Evolutionary conservation across 768 basidiomycete genomes (phyloP), one percentile per base, ranked within the genome.

Genomic region (Amanita rimosa): DNA sequence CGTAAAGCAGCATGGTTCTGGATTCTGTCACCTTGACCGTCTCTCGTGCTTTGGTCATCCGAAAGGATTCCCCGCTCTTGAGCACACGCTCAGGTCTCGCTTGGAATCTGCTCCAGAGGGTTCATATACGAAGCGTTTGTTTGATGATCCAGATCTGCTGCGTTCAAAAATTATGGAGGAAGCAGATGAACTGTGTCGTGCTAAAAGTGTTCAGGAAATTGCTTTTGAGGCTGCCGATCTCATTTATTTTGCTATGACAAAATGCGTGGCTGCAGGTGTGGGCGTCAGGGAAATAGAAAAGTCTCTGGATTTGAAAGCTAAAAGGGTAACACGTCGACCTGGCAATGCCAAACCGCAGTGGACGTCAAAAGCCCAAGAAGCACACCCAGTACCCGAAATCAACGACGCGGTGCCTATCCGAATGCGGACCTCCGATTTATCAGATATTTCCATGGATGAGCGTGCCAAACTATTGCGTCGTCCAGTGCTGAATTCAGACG

Each of bases 141-240:
- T 98, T 66, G 71, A 75, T 37, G 89, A 97, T 60, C 67, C 83
- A 4, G 75, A 73, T 40, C 73, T 99, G n/a, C 70, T 98, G 39
- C 77, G 73, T 40, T 84, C 92, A 45, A 99, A 99, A 72, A 92
- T 99, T 54, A 90, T 87, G 82, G 96, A 99, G 65, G 96, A 99
- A 63, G 96, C 96, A 0, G 89, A 95, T 57, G 96, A 99, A 64
- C 75, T 99, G n/a, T 95, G 92, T 61, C 73, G 73, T 14, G 90
- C 90, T 19, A 70, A 79, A 55, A 78, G 79, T 1, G 78, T 77
- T 59, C 81, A 86, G 42, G 89, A 97, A 26, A 70, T 96, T 13
- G 87, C 93, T 1, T 95, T 94, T 53, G 96, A 99, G 65, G 89
- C 93, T 6, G 95, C 94, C 1, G 96, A 99, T 66, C 70, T 99